Evolutionary conservation across 352 stramenopile genomes (phyloP).

Genomic region (Phytophthora litchii): DNA sequence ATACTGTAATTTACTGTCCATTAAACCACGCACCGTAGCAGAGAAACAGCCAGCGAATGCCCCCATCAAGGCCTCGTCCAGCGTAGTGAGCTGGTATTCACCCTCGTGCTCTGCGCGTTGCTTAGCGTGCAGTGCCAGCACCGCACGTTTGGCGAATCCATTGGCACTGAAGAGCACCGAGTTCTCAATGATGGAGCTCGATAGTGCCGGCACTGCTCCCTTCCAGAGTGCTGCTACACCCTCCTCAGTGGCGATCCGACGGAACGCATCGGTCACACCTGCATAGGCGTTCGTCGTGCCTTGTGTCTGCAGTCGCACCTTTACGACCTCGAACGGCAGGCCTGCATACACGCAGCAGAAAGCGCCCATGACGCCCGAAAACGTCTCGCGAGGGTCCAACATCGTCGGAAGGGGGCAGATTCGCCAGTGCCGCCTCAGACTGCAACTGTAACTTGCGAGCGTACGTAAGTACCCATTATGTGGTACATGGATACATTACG

Average conservation of each 20-base stretch:
- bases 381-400: conserved; percentile 80
- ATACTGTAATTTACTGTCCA: neutral
- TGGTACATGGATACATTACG: too few relatives aligned
- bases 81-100: conserved; percentile 69
- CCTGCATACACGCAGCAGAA: conserved; percentile 87
- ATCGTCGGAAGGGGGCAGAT: conserved; percentile 30
- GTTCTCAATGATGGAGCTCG: conserved; percentile 90
- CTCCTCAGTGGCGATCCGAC: conserved; percentile 75
- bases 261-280: conserved; percentile 70
- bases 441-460: conserved; percentile 20
- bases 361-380: conserved; percentile 73
- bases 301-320: conserved; percentile 87
- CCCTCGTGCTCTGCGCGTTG: conserved; percentile 46
- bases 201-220: conserved; percentile 85
- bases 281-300: conserved; percentile 60
- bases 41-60: conserved; percentile 84
- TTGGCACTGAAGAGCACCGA: conserved; percentile 91
- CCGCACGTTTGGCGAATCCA: conserved; percentile 71
- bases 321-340: conserved; percentile 90
- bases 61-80: conserved; percentile 87
- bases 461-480: conserved; percentile 4
- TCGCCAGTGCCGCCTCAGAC: conserved; percentile 2
- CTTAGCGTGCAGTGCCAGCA: conserved; percentile 63
- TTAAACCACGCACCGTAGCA: conserved; percentile 54
- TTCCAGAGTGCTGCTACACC: conserved; percentile 84